Evolutionary conservation across 768 basidiomycete species (phyloP).

Genomic region (Tricholoma sp.): DNA sequence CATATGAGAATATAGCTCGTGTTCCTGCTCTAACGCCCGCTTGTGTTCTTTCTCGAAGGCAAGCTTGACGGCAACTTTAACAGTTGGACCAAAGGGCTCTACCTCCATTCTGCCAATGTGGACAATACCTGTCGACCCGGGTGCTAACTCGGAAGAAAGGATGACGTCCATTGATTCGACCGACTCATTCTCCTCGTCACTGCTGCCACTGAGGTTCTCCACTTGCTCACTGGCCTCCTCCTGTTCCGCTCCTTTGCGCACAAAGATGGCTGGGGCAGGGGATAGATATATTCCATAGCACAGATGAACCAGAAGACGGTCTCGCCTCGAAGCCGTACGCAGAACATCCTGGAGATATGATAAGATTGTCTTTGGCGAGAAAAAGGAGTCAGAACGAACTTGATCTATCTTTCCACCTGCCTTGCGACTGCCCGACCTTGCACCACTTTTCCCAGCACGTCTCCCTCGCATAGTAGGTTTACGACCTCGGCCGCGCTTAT

Average conservation of each 20-base stretch:
- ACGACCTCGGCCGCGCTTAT: not conserved
- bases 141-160: no score
- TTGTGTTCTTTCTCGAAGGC: not conserved
- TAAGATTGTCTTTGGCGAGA: not conserved
- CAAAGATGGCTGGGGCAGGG: not conserved
- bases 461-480: not conserved
- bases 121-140: no score
- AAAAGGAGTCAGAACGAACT: no score
- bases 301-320: no score
- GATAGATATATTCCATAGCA: no score
- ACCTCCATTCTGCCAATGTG: no score
- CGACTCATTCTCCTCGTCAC: not conserved
- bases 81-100: no score
- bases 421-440: not conserved
- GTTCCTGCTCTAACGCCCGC: not conserved
- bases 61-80: no score
- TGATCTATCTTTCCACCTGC: not conserved
- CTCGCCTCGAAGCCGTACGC: not conserved
- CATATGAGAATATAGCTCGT: no score
- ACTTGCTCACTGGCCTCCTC: not conserved
- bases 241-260: not conserved
- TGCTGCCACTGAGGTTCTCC: not conserved
- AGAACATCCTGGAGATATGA: not conserved
- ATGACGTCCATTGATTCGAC: not conserved
- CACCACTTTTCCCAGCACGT: not conserved